A percentile compares a stretch with the other conserved stretches of the same genome.
These are phyloP conservation scores for Tulasnella sp. DNA, from an alignment of 768 basidiomycete species.

Conservation along the genomic window DNA sequence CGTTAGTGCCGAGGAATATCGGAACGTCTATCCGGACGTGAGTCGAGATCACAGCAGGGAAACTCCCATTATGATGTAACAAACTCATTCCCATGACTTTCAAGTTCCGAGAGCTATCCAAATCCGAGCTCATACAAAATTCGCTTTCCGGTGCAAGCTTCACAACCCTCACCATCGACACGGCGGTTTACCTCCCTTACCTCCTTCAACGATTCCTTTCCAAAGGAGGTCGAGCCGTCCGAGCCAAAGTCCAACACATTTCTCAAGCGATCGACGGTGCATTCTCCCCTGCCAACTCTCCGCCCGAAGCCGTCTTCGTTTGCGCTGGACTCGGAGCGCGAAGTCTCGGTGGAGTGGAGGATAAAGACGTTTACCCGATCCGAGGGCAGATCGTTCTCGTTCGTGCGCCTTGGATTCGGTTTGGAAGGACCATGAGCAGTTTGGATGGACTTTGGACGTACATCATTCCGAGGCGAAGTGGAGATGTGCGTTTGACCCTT, in stretches of 20 bases:
- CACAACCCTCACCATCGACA: conserved; percentile 61
- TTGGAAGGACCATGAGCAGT: conserved; percentile 41
- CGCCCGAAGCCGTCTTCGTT: conserved; percentile 50
- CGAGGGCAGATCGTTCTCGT: conserved; percentile 34
- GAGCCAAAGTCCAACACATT: conserved; percentile 58
- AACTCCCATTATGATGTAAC: not conserved
- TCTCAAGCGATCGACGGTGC: conserved; percentile 56
- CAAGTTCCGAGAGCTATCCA: conserved; percentile 10
- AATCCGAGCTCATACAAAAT: conserved; percentile 34
- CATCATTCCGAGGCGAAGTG: conserved; percentile 54
- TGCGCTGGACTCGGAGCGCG: conserved; percentile 61
- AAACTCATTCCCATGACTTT: not conserved
- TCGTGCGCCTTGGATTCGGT: conserved; percentile 45
- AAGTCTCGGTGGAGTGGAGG: conserved; percentile 45
- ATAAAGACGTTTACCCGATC: conserved; percentile 30
- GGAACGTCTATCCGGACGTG: conserved; percentile 31
- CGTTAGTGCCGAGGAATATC: not conserved
- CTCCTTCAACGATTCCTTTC: conserved; percentile 51
- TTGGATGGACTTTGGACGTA: conserved; percentile 46
- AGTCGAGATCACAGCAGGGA: not conserved
- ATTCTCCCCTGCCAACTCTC: conserved; percentile 28
- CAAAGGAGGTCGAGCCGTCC: conserved; percentile 54
- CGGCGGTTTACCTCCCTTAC: conserved; percentile 54
- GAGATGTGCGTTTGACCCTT: conserved; percentile 39
- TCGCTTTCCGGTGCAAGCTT: conserved; percentile 50